These are phyloP conservation scores for Flaveria bidentis DNA, from an alignment of 129 eudicot species.

Conservation along the genomic window DNA sequence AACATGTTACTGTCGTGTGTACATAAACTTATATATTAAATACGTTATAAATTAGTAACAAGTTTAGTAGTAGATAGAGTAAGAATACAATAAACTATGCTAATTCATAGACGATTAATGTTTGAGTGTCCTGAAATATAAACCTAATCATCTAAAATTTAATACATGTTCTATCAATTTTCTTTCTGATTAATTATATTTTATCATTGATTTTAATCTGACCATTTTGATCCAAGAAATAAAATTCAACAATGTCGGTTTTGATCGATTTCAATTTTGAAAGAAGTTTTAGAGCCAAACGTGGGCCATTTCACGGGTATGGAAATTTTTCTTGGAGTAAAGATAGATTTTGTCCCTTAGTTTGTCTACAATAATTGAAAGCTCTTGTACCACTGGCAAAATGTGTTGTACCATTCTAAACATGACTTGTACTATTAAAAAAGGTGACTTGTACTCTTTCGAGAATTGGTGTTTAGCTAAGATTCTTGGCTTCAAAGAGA, in stretches of 20 bases:
- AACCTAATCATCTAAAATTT: too few species aligned
- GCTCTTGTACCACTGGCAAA: constrained; percentile 9
- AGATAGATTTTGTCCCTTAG: constrained; percentile 27
- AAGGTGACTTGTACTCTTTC: constrained; percentile 34
- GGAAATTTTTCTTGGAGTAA: constrained; percentile 36
- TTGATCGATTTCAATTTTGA: constrained; percentile 35
- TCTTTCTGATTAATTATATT: too few species aligned
- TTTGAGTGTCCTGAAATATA: background rate
- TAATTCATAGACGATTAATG: background rate
- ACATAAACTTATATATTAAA: background rate
- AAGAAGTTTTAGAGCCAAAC: constrained; percentile 30
- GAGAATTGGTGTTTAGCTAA: constrained; percentile 29
- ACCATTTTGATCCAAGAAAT: background rate
- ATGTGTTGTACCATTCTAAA: background rate
- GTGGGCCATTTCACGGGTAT: constrained; percentile 47
- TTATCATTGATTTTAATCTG: too few species aligned
- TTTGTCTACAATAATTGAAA: constrained; percentile 24
- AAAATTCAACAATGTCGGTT: constrained; percentile 24
- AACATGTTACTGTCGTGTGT: background rate
- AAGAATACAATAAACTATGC: background rate
- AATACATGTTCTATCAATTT: too few species aligned
- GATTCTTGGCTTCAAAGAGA: constrained; percentile 51
- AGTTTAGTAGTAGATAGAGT: background rate
- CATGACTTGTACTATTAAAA: constrained; percentile 25
- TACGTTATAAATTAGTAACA: background rate